Evolutionary conservation across 805 yeast genomes (phyloP), one percentile per base, ranked within the genome.

Genomic region (Groenewaldozyma salmanticensis): DNA sequence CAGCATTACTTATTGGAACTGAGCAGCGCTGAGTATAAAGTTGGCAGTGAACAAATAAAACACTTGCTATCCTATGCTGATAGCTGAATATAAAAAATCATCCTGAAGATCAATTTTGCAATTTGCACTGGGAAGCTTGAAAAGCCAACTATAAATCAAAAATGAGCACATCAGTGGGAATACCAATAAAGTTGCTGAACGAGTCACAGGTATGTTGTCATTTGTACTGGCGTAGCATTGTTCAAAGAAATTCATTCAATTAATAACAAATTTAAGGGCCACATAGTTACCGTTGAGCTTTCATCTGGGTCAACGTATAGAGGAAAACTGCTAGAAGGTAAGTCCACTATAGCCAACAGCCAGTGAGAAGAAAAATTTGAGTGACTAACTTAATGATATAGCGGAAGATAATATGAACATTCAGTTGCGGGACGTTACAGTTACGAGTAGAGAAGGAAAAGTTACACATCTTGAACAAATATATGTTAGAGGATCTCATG

Each of bases 351-450:
- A 21, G 20, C 11, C 9, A 33, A 9, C 7, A 15, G 11, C 21
- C 21, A 33, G 24, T 5, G 19, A 9, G 20, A 18, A 6, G 22
- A 18, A 15, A 18, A 9, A 9, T 22, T 20, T 16, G n/a, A 13
- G 13, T 33, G 36, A n/a, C 4, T 5, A 18, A 17, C 4, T 31
- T 38, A 38, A 31, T 29, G 9, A 21, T 5, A 3, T 21, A 43
- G 64, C 70, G 36, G 96, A 90, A 62, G 97, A 90, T 54, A 88
- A 81, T 60, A 92, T 90, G 97, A 90, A 90, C 58, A 76, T 90
- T 20, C 94, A 88, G 46, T 61, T 90, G 38, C 67, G 75, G 48
- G 95, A 90, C 56, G 94, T 82, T 32, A 75, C 81, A 1, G 77
- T 82, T 37, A 88, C 96, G 0, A 74, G 77, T 21, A 65, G 78